Evolutionary conservation across 2,329 filamentous ascomycete genomes (phyloP), one percentile per base, ranked within the genome.

Genomic region (Fusarium sp.): DNA sequence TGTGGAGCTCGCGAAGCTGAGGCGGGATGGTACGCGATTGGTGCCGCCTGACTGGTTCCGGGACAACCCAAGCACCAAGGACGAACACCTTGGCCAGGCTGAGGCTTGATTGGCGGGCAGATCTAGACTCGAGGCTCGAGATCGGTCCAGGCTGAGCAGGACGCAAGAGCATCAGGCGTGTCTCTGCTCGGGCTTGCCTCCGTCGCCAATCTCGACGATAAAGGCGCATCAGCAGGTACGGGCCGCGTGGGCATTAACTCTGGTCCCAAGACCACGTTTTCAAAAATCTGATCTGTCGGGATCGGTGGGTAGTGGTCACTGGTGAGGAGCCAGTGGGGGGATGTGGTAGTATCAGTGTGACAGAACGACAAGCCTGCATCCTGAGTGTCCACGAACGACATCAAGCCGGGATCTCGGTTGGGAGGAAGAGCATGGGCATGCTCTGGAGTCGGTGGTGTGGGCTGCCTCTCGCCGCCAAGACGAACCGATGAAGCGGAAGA

Each of bases 21-120:
- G 74, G 73, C 77, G 77, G 77, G 75, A 79, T 70, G 60, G 73
- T 70, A 77, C 76, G 77, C 75, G 77, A 79, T 79, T 79, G 77
- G 77, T 79, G 76, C 77, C 77, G 64, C 59, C 71, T 73, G 75
- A 76, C 73, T 77, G 77, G 77, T 79, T 79, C 77, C 61, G 74
- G 75, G 66, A 71, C 68, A 50, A 58, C 43, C 52, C 68, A 75
- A 68, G 60, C 67, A 54, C 54, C 68, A 75, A 66, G 60, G 66
- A 67, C 77, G 76, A 77, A 76, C 66, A 43, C 68, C 70, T 67
- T 67, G 65, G 56, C 60, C 62, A 48, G 56, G 50, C 67, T 37
- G 66, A 32, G 62, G 34, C 43, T 64, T 75, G 76, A 79, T 79
- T 79, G 76, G 68, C 64, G 66, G 59, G 64, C 20, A 71, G 71